Percentiles rank a stretch among this genome's conserved stretches.
Evolutionary conservation across 768 basidiomycete genomes (phyloP).

Genomic region (Agaricus blazei): DNA sequence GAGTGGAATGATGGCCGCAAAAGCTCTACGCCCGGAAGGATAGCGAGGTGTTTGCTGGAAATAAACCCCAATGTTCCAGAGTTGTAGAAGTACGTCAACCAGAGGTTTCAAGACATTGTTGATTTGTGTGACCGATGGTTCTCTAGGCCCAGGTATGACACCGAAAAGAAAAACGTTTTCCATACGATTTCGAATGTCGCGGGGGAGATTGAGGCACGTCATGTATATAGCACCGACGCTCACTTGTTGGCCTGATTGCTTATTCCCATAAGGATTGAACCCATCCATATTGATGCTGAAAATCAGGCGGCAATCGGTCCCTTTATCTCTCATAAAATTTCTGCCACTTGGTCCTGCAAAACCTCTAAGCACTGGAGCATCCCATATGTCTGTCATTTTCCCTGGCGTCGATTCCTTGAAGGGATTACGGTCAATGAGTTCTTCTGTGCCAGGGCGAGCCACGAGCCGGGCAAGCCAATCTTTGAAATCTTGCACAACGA

Average conservation of each 20-base stretch:
- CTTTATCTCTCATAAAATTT: constrained; percentile 12
- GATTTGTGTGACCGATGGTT: constrained; percentile 24
- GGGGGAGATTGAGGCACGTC: constrained; percentile 28
- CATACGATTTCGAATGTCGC: constrained; percentile 13
- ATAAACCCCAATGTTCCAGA: constrained; percentile 24
- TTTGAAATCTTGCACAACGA: too few relatives aligned
- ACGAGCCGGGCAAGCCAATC: too few relatives aligned
- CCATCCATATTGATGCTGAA: constrained; percentile 25
- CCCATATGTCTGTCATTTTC: background rate
- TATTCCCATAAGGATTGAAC: constrained; percentile 26
- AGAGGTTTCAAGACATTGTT: constrained; percentile 29
- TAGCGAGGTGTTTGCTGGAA: constrained; percentile 13
- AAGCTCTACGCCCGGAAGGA: constrained; percentile 18
- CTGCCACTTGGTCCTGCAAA: background rate
- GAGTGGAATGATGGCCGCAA: constrained; percentile 20
- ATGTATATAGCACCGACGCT: constrained; percentile 20
- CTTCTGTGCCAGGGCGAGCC: too few relatives aligned
- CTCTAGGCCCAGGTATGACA: constrained; percentile 9
- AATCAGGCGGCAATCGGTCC: constrained; percentile 14
- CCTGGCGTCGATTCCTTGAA: background rate
- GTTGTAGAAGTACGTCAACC: constrained; percentile 23
- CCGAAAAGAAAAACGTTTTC: constrained; percentile 20
- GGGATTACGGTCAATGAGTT: too few relatives aligned
- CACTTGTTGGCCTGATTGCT: constrained; percentile 16
- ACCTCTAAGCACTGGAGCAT: background rate